A percentile compares a stretch with the other conserved stretches of the same genome.
phyloP scores from a whole-genome alignment of 2,329 filamentous ascomycete genomes.

The Fusarium metavorans region DNA sequence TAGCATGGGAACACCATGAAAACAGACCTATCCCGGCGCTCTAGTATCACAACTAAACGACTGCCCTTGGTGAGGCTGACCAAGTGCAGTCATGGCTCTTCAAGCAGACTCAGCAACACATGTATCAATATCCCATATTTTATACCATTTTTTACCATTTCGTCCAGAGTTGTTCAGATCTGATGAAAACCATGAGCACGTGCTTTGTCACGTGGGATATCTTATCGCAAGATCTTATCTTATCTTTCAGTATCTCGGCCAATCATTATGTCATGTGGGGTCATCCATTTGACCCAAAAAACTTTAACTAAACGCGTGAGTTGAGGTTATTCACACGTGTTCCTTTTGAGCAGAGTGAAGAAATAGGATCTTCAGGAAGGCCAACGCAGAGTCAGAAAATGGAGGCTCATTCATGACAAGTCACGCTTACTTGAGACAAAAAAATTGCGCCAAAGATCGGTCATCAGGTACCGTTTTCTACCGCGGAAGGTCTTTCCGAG shows the following conservation, averaged over 20 bases:
- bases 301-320: neutral
- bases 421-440: neutral
- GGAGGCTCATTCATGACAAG: neutral
- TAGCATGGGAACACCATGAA: neutral
- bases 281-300: neutral
- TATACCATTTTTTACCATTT: neutral
- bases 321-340: neutral
- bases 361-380: neutral
- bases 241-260: neutral
- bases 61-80: neutral
- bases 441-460: neutral
- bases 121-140: neutral
- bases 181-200: neutral
- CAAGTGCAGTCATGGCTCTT: neutral
- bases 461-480: neutral
- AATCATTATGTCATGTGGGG: neutral
- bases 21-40: neutral
- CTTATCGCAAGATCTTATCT: neutral
- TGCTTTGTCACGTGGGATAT: neutral
- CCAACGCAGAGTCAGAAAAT: neutral
- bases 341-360: neutral
- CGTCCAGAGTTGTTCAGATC: neutral
- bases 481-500: neutral
- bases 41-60: neutral
- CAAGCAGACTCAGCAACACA: neutral